Base-by-base conservation (phyloP, 2,329 filamentous ascomycete genomes). In the Microdochium nivale region DNA sequence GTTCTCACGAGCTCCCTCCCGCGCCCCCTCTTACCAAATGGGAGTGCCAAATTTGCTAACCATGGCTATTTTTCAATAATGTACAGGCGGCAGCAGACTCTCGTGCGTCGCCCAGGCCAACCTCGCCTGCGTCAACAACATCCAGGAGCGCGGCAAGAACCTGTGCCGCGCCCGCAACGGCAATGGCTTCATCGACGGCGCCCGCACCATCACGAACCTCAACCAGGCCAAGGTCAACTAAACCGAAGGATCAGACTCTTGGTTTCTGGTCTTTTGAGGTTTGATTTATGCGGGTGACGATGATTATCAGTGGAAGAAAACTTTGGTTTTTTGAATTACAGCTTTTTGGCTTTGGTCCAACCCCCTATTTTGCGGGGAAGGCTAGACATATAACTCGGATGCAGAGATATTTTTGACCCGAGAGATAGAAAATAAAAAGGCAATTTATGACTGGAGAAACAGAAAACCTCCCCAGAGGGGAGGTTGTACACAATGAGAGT, bases 111-210 rank as follows among this genome's bases (percentile, higher is more conserved):
- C 54, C 24, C 32, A 54, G 30, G 40, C 51, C 40, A 53, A 50
- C 35, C 40, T 56, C 11, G 40, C 30, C 2, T 56, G 54, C 25
- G 49, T 50, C 27, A 49, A 51, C 47, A 27, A 5, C 44, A 52
- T 54, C 24, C 24, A 35, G n/a, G 54, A 56, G 52, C 54, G 54
- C 25, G 54, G 54, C 50, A 54, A 54, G 49, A 49, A 48, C 23
- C 49, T 56, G 16, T 56, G 54, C 33, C 54, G 54, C 14, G 53
- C 48, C 25, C 47, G 9, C 35, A 24, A n/a, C 24, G 49, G 19
- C 37, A 25, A 23, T 51, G 35, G 46, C 35, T 47, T 35, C 27
- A 5, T 21, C 9, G 48, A 35, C 19, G 27, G 48, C 30, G 21
- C 24, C 21, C 13, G 30, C n/a, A 19, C 25, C 48, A 49, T 49